Base-by-base conservation (phyloP, 2,329 filamentous ascomycete genomes). In the Raffaelea deltoideospora region DNA sequence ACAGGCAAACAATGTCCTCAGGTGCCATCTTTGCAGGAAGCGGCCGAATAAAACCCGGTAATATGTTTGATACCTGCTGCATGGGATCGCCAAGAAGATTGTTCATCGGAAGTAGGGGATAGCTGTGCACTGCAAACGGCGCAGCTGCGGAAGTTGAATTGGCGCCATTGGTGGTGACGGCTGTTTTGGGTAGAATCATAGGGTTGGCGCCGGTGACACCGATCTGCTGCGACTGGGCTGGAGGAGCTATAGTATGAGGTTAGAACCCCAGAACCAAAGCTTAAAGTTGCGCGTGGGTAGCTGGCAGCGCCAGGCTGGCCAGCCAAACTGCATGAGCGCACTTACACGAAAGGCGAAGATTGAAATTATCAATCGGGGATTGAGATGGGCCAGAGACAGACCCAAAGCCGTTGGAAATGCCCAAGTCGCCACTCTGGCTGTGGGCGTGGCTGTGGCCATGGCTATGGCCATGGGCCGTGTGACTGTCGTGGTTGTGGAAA, bases 1-100 rank as follows among this genome's bases (percentile, higher is more conserved):
- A 71, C 39, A 95, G 67, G 55, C 90, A 94, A 39, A 76, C 69
- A 42, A 93, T 72, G 59, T 95, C 87, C 47, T 93, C 85, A 13
- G 72, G 65, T 6, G 79, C 75, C 47, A 94, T 79, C 50, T 79
- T 79, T 31, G 71, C 58, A 1, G 86, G 85, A 7, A 94, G 64
- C 19, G 84, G 78, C 49, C 83, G 82, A 50, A 95, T 76, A 51
- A 85, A 95, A 23, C 59, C 58, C 27, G 75, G 74, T 18, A 77
- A 58, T 39, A 76, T 63, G 24, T 64, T 57, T 32, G 39, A 34
- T 7, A 40, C 61, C 37, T 46, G 44, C 28, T 46, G 43, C 26
- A 45, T 41, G 6, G 44, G 42, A 20, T 46, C 44, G 55, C 24
- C 51, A 54, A 46, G 38, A 5, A 43, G 35, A 7, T 43, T 41